Evolutionary conservation across 2,329 filamentous ascomycete genomes (phyloP), one percentile per base, ranked within the genome.

Genomic region (Aphanoascus verrucosus): DNA sequence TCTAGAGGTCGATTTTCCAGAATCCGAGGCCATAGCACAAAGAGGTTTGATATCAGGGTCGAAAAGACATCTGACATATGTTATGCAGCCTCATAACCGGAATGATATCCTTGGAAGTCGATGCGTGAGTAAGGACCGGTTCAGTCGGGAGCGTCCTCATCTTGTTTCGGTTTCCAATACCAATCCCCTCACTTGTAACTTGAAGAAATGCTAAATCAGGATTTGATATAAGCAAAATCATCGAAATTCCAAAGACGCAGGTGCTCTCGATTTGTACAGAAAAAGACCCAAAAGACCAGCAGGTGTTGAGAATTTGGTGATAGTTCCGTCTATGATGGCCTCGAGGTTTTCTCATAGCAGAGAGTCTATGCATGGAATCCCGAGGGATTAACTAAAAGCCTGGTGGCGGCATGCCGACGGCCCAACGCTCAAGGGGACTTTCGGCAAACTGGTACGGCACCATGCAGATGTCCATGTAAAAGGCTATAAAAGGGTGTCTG

Each of bases 401-500:
- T 28, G 23, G 23, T 28, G 23, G 23, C 23, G 23, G 23, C 7
- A 28, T 28, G 23, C 23, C 23, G 23, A 28, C 7, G 23, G 23
- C 7, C 7, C 23, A 28, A 7, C 23, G 23, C 3, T 7, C n/a
- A 4, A 28, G 23, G 23, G 17, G 47, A 1, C 31, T 49, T 34
- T 49, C 47, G 47, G 47, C 37, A 49, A 15, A n/a, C 40, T 28
- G 34, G 7, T 3, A 31, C 47, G 47, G 47, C 47, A 49, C 23
- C 8, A 3, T 15, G n/a, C n/a, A 12, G 4, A 38, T 5, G 35
- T 15, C 35, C 35, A 14, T 38, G 35, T 11, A 38, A 3, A 11
- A 12, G n/a, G 11, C 11, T 38, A 38, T 38, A 38, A 38, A 28
- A 28, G 23, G 23, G 23, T 7, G 7, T 7, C 23, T 28, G 35